Base-by-base conservation (phyloP, 345 rosid genomes). In the Citrus unshiu region DNA sequence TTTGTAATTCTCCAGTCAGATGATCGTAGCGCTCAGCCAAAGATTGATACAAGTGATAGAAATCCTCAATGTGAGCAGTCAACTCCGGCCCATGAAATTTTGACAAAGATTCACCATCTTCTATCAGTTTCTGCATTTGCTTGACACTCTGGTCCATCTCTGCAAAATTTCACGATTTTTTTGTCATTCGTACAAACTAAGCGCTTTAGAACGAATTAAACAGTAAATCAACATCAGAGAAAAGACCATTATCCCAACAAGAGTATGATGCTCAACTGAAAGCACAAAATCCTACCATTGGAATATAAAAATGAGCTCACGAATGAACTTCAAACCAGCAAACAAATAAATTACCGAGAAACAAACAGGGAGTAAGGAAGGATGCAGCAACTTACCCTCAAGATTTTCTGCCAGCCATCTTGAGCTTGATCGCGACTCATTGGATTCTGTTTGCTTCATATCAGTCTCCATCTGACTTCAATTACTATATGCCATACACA, bases 341-440 rank as follows among this genome's bases (percentile, higher is more conserved):
- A 64, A 49, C 30, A 78, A 37, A 7, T 49, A 34, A 1, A 30
- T 30, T 21, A 68, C 3, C 16, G 18, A 67, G 30, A 63, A 61
- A 74, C 32, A 34, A 63, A 65, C 37, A 54, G 74, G 21, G 78
- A 54, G 64, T 54, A 46, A 22, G 43, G 1, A 72, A 68, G 60
- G 1, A 72, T 68, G 54, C 39, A 49, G 70, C 32, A 13, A 51
- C 83, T 82, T 78, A 94, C 98, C 91, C 74, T 88, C 74, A 35
- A 87, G 79, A 77, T 87, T 85, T 68, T 88, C 91, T 29, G 80
- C 82, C 64, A 88, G 88, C 83, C 89, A 92, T 62, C 81, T 77
- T 1, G 93, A 81, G 57, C 74, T 78, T 83, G 14, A 86, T 77
- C 49, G 74, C 8, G 81, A 78, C 32, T 69, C 69, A 19, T 77